Evolutionary conservation across 441 rosid species (phyloP), one percentile per base, ranked within the genome.

Genomic region (Sinapis alba): DNA sequence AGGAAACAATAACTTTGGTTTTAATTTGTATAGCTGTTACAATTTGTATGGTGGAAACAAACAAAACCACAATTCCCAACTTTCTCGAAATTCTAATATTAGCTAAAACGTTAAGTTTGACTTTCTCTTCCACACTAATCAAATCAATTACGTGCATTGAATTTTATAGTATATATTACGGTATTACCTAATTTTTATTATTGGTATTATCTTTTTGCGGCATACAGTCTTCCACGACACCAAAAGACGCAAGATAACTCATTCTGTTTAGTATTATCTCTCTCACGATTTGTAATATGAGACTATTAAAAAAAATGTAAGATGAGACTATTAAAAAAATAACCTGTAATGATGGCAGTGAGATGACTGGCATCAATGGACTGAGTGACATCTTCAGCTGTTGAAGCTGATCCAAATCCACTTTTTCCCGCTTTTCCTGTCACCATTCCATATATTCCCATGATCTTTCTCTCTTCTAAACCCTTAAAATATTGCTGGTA

Each of bases 331-430:
- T n/a, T 2, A 19, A 12, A 30, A 38, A 38, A 68, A 51, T 43
- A 58, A 87, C 99, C 99, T 8, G 99, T 92, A 79, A 92, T 56
- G 34, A 95, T 81, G 36, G 83, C 96, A 51, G 94, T 95, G 41
- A 91, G 90, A 61, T 85, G 66, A 73, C 30, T 65, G 19, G 93
- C 98, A 70, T 91, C 91, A 63, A 89, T 83, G 54, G 89, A 91
- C 12, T 72, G 15, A 20, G 99, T 86, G 18, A 92, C 99, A 50
- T 89, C 78, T 76, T 92, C 92, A 5, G 96, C 97, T 5, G 93
- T 92, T 7, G 99, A 85, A 66, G 90, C 85, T 1, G 99, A 94
- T 68, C 99, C 99, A 82, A 89, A 94, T 62, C 99, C 98, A 66
- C 98, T 94, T 3, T 82, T 84, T 8, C 99, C 98, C 10, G 83